These are phyloP conservation scores for Halenospora varia DNA, from an alignment of 495 filamentous ascomycete genomes.

Conservation along the genomic window DNA sequence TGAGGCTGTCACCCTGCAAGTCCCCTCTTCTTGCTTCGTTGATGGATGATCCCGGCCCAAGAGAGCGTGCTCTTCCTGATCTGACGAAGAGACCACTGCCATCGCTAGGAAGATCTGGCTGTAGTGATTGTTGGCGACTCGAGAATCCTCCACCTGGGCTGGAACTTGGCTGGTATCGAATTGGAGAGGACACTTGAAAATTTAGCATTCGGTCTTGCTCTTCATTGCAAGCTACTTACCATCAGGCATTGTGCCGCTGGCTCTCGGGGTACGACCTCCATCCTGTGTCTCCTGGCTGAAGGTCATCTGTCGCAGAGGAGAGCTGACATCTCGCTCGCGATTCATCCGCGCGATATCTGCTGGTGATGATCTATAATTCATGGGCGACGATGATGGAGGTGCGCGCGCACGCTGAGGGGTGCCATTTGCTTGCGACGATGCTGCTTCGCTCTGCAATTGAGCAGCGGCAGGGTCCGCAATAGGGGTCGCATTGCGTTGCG, in stretches of 20 bases:
- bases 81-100: slow-evolving; percentile 85
- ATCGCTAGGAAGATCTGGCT: slow-evolving; percentile 53
- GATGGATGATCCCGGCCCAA: slow-evolving; percentile 42
- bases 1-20: slow-evolving; percentile 74
- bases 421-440: slow-evolving; percentile 40
- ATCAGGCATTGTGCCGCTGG: slow-evolving; percentile 58
- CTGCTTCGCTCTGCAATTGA: slow-evolving; percentile 39
- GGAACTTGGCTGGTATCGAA: slow-evolving; percentile 83
- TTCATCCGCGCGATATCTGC: slow-evolving; percentile 29
- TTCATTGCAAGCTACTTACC: slow-evolving; percentile 45
- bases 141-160: slow-evolving; percentile 59
- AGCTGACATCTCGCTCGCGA: slow-evolving; percentile 41
- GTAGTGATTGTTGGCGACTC: slow-evolving; percentile 53
- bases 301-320: slow-evolving; percentile 49
- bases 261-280: slow-evolving; percentile 71
- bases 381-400: slow-evolving; percentile 66
- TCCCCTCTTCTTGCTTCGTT: slow-evolving; percentile 67
- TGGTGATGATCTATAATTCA: slow-evolving; percentile 80
- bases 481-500: slow-evolving; percentile 38
- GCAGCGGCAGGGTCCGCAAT: slow-evolving; percentile 45
- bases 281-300: slow-evolving; percentile 49
- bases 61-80: slow-evolving; percentile 44
- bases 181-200: slow-evolving; percentile 76
- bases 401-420: slow-evolving; percentile 34
- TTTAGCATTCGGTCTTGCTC: neutral